Evolutionary conservation across 768 basidiomycete species (phyloP).

Genomic region (Tylopilus sp.): DNA sequence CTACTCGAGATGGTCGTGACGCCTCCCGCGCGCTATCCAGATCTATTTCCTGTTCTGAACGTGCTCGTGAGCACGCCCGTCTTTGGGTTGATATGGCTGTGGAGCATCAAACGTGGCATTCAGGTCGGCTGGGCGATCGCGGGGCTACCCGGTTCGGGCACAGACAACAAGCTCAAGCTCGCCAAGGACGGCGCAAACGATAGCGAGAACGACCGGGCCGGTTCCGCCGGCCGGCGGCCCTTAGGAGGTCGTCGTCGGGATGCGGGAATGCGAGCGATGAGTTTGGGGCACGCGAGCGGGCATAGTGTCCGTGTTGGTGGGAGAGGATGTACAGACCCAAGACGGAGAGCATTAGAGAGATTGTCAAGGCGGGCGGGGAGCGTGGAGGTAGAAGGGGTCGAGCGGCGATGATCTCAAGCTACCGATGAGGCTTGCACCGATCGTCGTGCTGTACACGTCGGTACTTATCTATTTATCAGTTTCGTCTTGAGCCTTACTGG

Average conservation of each 20-base stretch:
- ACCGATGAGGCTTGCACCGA: neutral
- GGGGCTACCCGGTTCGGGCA: constrained; percentile 40
- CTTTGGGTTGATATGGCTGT: constrained; percentile 81
- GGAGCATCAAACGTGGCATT: constrained; percentile 80
- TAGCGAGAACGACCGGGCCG: constrained; percentile 5
- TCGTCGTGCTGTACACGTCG: neutral
- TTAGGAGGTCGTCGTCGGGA: constrained; percentile 10
- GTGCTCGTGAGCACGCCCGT: constrained; percentile 77
- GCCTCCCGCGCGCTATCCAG: constrained; percentile 78
- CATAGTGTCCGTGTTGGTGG: neutral
- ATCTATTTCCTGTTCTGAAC: constrained; percentile 83
- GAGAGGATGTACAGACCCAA: constrained; percentile 15
- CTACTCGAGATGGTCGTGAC: constrained; percentile 54
- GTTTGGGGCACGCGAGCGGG: constrained; percentile 26
- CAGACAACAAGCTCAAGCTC: neutral
- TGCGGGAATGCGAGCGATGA: constrained; percentile 24
- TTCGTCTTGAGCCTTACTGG: too few relatives aligned
- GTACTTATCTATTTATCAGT: neutral
- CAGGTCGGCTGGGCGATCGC: constrained; percentile 80
- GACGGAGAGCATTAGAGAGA: constrained; percentile 23
- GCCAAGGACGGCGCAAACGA: neutral
- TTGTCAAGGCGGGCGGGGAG: constrained; percentile 17
- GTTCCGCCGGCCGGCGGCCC: neutral
- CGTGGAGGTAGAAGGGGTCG: constrained; percentile 9
- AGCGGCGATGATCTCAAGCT: neutral